Conservation (phyloP, 2,329 filamentous ascomycete species). For the Aspergillus oerlinghausenensis region DNA sequence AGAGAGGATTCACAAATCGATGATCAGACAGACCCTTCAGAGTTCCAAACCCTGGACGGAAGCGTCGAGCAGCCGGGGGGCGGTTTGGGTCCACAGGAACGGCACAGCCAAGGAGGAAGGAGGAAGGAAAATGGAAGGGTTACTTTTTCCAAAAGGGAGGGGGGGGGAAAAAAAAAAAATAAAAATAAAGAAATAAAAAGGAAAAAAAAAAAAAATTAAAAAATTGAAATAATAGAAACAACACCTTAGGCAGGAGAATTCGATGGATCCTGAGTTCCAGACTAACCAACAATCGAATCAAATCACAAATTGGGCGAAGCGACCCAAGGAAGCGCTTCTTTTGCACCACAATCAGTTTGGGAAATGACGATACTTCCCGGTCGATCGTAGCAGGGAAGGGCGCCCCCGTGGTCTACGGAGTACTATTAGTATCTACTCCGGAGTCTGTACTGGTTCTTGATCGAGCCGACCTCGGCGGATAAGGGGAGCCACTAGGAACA, state of each 20-base stretch:
- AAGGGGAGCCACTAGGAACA: not conserved
- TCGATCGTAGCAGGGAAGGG: conserved; percentile 10
- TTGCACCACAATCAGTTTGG: conserved; percentile 3
- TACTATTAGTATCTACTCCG: not conserved
- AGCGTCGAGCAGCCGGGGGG: conserved; percentile 10
- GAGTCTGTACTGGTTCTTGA: not conserved
- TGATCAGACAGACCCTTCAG: conserved; percentile 11
- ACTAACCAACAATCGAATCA: not conserved
- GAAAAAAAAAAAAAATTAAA: not conserved
- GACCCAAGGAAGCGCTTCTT: conserved; percentile 3
- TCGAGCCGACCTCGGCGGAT: not conserved
- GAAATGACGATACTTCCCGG: conserved; percentile 7
- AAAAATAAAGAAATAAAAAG: not conserved
- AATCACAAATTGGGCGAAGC: not conserved
- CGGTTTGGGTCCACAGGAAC: conserved; percentile 7
- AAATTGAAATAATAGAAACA: not conserved
- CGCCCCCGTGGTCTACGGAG: conserved; percentile 1
- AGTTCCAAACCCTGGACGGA: conserved; percentile 13
- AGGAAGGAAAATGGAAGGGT: not conserved
- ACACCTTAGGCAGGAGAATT: not conserved
- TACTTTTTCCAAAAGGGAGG: not conserved
- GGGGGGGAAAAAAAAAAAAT: not conserved
- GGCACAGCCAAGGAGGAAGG: not conserved
- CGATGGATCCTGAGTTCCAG: not conserved
- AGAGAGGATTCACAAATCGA: conserved; percentile 3